Percentiles rank a stretch among this genome's conserved stretches.
Evolutionary conservation across 23 red algal species (phyloP).

Genomic region (Gracilaria caudata): DNA sequence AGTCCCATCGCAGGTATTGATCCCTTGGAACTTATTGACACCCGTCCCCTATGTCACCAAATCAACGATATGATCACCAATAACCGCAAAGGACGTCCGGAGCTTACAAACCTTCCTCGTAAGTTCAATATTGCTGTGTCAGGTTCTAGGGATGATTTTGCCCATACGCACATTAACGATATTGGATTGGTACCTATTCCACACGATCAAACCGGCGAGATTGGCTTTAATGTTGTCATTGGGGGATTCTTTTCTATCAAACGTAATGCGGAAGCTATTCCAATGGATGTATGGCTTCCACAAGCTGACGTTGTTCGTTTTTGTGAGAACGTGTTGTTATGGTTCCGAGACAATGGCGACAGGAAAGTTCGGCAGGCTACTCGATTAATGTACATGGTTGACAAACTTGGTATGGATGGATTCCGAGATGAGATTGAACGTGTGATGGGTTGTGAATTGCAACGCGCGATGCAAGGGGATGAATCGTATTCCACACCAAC

Average conservation of each 20-base stretch:
- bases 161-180: constrained; percentile 96
- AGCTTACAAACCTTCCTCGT: constrained; percentile 84
- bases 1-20: constrained; percentile 89
- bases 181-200: constrained; percentile 79
- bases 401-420: constrained; percentile 60
- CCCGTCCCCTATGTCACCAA: constrained; percentile 53
- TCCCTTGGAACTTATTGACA: constrained; percentile 82
- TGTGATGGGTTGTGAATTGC: constrained; percentile 16
- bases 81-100: constrained; percentile 63
- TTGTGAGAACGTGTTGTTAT: constrained; percentile 69
- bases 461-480: constrained; percentile 29
- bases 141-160: constrained; percentile 78
- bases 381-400: constrained; percentile 90
- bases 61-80: constrained; percentile 91
- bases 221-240: constrained; percentile 89
- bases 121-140: constrained; percentile 94
- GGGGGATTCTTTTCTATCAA: constrained; percentile 90
- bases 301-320: constrained; percentile 63
- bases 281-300: constrained; percentile 78
- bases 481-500: constrained; percentile 55
- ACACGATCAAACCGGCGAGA: constrained; percentile 31
- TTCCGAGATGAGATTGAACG: constrained; percentile 58
- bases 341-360: constrained; percentile 84
- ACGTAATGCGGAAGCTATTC: constrained; percentile 59
- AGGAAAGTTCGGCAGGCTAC: constrained; percentile 55